Base-by-base conservation (phyloP, 1,284 basidiomycete species). In the Singerocomus rubriflavus region DNA sequence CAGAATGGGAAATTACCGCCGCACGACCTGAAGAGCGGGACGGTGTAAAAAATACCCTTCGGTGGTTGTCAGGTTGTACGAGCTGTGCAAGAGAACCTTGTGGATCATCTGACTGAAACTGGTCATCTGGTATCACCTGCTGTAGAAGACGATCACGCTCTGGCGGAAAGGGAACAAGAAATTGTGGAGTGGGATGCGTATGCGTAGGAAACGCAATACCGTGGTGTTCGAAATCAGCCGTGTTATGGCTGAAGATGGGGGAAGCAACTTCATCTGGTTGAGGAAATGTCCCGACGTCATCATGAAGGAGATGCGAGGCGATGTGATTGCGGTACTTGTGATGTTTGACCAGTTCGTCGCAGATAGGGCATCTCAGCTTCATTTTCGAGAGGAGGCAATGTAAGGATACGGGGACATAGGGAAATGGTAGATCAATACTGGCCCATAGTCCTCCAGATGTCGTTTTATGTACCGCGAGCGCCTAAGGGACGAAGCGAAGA, bases 241-340 rank as follows among this genome's bases (percentile, higher is more conserved):
- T 41, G 4, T 48, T 44, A 9, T 59, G 44, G 48, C 46, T 44
- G 27, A 44, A 41, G 10, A 33, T 2, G 12, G 35, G 13, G 25
- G 36, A 30, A 13, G 47, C 25, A 14, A 37, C 36, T 21, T 21
- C 21, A 21, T 32, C 26, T 13, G 33, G 31, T n/a, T 25, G 31
- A 26, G 16, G 30, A 32, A 25, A 5, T 7, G 3, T 10, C 2
- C 30, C 46, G 13, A 17, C 45, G 32, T 32, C 13, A 26, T 46
- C 30, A 2, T 26, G 32, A 16, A 33, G 14, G 31, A 44, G 36
- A 37, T 57, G 53, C 12, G 52, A 59, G 29, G 40, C 39, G 40
- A 63, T 14, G 48, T 62, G 60, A 10, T 9, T 45, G 6, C 25
- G 42, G 33, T 53, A 63, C 16, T 63, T 40, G 36, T 48, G 25